Conservation (phyloP, 2,329 filamentous ascomycete species). For the Paecilomyces fulvus region DNA sequence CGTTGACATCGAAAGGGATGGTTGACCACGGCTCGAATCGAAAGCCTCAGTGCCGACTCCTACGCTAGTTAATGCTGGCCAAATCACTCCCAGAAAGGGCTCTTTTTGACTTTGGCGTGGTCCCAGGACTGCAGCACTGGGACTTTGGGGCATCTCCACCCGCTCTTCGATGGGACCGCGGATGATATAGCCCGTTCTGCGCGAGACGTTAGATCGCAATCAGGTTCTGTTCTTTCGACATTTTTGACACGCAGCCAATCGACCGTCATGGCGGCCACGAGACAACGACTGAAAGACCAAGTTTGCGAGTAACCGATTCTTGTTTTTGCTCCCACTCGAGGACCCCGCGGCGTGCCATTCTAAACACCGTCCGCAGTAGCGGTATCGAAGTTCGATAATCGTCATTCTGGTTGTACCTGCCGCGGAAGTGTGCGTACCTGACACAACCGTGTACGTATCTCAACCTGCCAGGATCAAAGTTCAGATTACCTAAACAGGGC, state of each 20-base stretch:
- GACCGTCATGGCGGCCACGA: background rate
- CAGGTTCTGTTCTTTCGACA: background rate
- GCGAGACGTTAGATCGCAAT: background rate
- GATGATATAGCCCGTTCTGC: background rate
- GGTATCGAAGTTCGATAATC: too few species aligned
- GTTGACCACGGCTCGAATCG: background rate
- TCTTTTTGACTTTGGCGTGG: conserved; percentile 8
- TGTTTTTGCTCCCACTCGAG: background rate
- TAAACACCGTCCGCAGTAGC: too few species aligned
- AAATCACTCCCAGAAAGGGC: conserved; percentile 6
- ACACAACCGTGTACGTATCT: too few species aligned
- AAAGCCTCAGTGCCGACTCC: background rate
- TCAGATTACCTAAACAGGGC: background rate
- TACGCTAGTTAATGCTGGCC: conserved; percentile 28
- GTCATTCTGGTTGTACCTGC: too few species aligned
- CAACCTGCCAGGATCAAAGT: too few species aligned
- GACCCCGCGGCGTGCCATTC: too few species aligned
- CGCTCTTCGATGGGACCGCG: background rate
- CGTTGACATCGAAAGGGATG: background rate
- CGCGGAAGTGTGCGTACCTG: too few species aligned
- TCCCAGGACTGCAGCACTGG: conserved; percentile 30
- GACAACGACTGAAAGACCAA: background rate
- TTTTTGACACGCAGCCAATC: background rate
- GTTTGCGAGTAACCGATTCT: background rate
- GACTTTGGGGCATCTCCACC: conserved; percentile 20